Evolutionary conservation across 169 alveolate species (phyloP).

Genomic region (Eimeria maxima): DNA sequence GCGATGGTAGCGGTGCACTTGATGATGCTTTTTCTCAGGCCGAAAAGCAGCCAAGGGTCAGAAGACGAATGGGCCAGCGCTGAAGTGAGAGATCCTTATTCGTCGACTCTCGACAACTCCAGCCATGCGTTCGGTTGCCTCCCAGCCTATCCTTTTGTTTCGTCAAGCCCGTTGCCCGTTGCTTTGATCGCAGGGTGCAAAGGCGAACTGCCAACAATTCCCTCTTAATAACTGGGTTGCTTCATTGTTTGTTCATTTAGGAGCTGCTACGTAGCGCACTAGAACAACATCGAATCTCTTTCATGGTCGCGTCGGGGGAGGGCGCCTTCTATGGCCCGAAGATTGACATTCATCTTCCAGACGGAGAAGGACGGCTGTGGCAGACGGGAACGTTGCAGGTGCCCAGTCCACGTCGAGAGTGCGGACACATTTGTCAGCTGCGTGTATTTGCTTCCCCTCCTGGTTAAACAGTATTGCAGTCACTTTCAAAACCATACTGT

Average conservation of each 20-base stretch:
- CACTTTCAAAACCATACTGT: neutral
- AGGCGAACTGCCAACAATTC: neutral
- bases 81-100: neutral
- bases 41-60: constrained; percentile 64
- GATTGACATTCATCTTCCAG: constrained; percentile 74
- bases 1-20: neutral
- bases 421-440: neutral
- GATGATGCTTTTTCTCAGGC: constrained; percentile 18
- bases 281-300: neutral
- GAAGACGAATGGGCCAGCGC: constrained; percentile 69
- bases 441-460: neutral
- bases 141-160: neutral
- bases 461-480: neutral
- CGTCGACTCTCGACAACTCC: neutral
- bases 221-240: neutral
- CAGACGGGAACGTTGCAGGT: constrained; percentile 83
- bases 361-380: constrained; percentile 78
- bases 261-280: constrained; percentile 57
- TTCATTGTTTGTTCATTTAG: neutral
- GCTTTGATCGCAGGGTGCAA: neutral
- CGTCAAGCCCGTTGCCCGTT: neutral
- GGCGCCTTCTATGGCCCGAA: constrained; percentile 86
- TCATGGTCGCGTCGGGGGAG: constrained; percentile 49
- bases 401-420: neutral
- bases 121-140: neutral